These are phyloP conservation scores for Elaeis guineensis DNA, from an alignment of 176 grass and related monocot species.

Conservation along the genomic window DNA sequence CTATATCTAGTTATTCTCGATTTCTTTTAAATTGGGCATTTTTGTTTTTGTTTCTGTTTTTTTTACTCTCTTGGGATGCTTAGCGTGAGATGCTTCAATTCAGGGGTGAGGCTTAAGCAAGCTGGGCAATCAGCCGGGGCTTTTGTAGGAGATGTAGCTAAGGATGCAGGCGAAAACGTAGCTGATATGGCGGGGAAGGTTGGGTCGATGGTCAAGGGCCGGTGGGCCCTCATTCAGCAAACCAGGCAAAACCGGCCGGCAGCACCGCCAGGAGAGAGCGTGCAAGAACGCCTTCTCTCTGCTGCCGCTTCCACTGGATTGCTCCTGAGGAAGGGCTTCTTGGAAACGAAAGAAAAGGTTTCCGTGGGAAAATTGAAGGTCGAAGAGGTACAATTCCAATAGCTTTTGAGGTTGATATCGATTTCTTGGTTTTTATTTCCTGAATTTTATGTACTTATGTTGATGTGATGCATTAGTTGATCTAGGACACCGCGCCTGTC, in stretches of 20 bases:
- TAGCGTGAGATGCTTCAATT: neutral
- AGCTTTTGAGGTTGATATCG: neutral
- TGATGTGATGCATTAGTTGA: neutral
- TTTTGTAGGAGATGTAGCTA: neutral
- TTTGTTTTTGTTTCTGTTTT: neutral
- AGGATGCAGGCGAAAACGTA: constrained; percentile 51
- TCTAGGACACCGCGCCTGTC: neutral
- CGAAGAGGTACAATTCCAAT: constrained; percentile 59
- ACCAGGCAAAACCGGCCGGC: constrained; percentile 36
- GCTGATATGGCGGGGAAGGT: constrained; percentile 74
- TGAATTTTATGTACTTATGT: neutral
- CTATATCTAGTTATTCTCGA: neutral
- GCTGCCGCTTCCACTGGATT: constrained; percentile 72
- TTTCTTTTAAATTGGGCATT: neutral
- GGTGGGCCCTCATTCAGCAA: constrained; percentile 79
- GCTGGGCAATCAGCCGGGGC: constrained; percentile 67
- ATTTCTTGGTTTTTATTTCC: neutral
- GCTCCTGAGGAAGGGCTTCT: constrained; percentile 78
- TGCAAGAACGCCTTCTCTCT: constrained; percentile 77
- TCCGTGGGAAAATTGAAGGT: constrained; percentile 90
- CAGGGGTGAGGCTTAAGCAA: constrained; percentile 80
- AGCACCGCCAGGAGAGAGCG: constrained; percentile 43
- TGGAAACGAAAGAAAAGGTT: constrained; percentile 94
- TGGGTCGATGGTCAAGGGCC: constrained; percentile 71
- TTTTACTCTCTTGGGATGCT: constrained; percentile 6